These are phyloP conservation scores for Dacryopinax primogenitus DNA, from an alignment of 768 basidiomycete genomes.

Conservation along the genomic window DNA sequence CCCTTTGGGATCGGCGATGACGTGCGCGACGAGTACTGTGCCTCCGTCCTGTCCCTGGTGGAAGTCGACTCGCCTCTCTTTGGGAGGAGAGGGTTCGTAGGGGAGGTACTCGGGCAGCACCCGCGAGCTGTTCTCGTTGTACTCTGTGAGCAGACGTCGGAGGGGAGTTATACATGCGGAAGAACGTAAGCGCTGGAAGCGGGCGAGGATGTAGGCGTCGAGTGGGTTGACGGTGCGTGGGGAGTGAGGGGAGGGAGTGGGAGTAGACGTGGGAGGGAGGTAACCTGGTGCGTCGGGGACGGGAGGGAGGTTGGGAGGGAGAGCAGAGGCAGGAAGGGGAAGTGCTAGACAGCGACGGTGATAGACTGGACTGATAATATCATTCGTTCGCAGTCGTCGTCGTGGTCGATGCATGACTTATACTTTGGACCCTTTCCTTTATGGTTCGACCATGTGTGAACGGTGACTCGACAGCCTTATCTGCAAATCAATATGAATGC, in stretches of 20 bases:
- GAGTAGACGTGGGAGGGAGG: neutral
- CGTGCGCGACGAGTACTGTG: constrained; percentile 43
- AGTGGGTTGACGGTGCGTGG: neutral
- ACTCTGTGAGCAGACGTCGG: neutral
- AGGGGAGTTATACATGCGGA: neutral
- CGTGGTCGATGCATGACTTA: too few species aligned
- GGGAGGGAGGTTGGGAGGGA: neutral
- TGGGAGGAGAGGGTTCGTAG: constrained; percentile 40
- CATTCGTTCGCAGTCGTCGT: too few species aligned
- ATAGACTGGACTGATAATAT: too few species aligned
- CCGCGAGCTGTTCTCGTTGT: constrained; percentile 12
- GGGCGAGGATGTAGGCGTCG: neutral
- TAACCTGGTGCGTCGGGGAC: neutral
- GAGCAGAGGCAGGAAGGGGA: too few species aligned
- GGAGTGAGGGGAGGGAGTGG: neutral
- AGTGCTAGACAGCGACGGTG: too few species aligned
- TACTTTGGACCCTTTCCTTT: neutral
- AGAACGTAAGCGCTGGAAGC: neutral
- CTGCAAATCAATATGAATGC: neutral
- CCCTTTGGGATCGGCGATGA: constrained; percentile 28
- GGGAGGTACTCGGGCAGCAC: constrained; percentile 34
- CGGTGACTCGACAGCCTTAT: neutral
- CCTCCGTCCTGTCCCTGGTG: constrained; percentile 24
- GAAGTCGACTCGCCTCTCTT: constrained; percentile 24
- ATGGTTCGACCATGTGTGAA: neutral